Evolutionary conservation across 2,329 filamentous ascomycete species (phyloP).

Genomic region (Colletotrichum sp.): DNA sequence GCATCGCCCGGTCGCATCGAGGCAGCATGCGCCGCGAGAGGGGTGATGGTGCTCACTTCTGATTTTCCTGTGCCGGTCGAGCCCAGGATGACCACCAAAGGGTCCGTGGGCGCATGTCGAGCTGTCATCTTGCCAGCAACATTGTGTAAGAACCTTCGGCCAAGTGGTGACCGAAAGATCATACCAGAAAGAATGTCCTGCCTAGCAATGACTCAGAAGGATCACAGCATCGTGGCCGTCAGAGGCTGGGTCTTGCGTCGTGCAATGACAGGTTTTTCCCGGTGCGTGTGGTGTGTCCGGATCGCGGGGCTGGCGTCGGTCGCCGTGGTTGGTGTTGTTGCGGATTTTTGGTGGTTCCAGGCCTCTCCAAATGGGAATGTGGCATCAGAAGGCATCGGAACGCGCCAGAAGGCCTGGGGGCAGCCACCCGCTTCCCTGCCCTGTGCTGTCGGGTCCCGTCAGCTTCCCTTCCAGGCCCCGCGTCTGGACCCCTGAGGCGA

Average conservation of each 20-base stretch:
- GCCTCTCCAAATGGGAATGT: not conserved
- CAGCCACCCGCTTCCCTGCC: not conserved
- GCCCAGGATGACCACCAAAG: slow-evolving; percentile 82
- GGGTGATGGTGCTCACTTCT: slow-evolving; percentile 62
- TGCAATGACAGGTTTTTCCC: not conserved
- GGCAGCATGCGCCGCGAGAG: not conserved
- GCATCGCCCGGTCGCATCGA: not conserved
- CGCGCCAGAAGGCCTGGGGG: slow-evolving; percentile 15
- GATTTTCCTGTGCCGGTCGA: slow-evolving; percentile 95
- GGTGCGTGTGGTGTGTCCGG: not conserved
- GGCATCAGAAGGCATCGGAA: slow-evolving; percentile 18
- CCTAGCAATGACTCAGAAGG: not conserved
- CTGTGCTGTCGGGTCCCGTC: not conserved
- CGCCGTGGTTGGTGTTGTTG: not conserved
- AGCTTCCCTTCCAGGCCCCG: not conserved
- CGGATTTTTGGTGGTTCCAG: not conserved
- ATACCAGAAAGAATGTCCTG: not conserved
- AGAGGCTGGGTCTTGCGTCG: not conserved
- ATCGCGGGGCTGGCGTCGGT: not conserved
- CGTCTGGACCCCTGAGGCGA: slow-evolving; percentile 2
- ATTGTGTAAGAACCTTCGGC: slow-evolving; percentile 24
- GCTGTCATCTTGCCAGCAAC: slow-evolving; percentile 26
- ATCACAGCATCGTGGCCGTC: not conserved
- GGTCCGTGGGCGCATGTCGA: slow-evolving; percentile 46
- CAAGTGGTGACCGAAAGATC: slow-evolving; percentile 7